Base-by-base conservation (phyloP, 805 yeast genomes). In the Suhomyces xylopsoci region DNA sequence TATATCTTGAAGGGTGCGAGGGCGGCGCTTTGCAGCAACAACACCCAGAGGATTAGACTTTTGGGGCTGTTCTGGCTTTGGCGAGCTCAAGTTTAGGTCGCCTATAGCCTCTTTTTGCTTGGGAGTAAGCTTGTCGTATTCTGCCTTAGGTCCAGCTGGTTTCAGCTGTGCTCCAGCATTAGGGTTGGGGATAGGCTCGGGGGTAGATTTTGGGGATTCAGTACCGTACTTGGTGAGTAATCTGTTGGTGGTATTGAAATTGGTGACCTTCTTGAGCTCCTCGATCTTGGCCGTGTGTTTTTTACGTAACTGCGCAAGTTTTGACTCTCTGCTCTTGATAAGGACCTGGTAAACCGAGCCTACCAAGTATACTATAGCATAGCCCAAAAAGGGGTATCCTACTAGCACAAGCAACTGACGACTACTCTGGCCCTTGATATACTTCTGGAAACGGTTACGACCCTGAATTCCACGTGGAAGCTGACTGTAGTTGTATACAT, bases 211-310 rank as follows among this genome's bases (percentile, higher is more conserved):
- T 26, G 28, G 42, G 5, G 15, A 15, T 22, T 42, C 30, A 10
- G 45, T 56, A 28, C 62, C 76, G 48, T 66, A 91, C 61, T 91
- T 77, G 49, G 79, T 81, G 44, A 92, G 70, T 45, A 92, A 75
- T n/a, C 87, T 83, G 66, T 83, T 84, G 0, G 97, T 88, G 12
- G 85, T 78, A 60, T 87, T 81, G 66, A 83, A 93, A 58, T 88
- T 87, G 14, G 96, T 88, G 62, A 82, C 77, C 52, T 79, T 74
- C 67, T 88, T 88, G 67, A 88, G 73, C 55, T 84, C 88, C 20
- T 85, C 87, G 47, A 88, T 77, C 63, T 84, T 83, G 24, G 68
- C 67, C 51, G 73, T 70, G 54, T 85, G 90, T 46, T 74, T 66
- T 22, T 71, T 73, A 51, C 71, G 68, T 49, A 84, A 66, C 41